phyloP scores from a whole-genome alignment of 2,329 filamentous ascomycete species.

The Fusarium redolens region DNA sequence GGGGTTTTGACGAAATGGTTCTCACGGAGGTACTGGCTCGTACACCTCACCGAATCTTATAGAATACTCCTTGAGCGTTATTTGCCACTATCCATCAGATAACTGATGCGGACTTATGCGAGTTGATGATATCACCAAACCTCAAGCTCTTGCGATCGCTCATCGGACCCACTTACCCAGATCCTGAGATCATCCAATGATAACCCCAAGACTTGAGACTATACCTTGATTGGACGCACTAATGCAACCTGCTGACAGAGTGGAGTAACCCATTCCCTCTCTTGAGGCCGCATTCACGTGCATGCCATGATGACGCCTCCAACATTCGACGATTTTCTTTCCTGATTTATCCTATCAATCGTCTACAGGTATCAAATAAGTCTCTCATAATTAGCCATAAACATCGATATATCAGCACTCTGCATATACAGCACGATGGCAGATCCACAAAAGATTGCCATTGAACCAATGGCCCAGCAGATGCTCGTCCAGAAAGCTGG shows the following conservation, averaged over 20 bases:
- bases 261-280: not conserved
- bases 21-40: fast-evolving
- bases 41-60: fast-evolving
- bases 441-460: constrained; percentile 1
- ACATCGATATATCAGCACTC: not conserved
- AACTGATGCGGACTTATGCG: not conserved
- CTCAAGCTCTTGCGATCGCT: fast-evolving
- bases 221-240: not conserved
- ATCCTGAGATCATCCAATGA: fast-evolving
- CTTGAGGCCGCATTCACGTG: not conserved
- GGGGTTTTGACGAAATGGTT: fast-evolving
- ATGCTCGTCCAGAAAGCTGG: not conserved
- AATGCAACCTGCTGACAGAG: constrained; percentile 34
- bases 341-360: not conserved
- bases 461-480: constrained; percentile 19
- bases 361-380: not conserved
- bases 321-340: not conserved
- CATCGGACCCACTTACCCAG: not conserved
- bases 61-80: fast-evolving
- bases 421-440: not conserved
- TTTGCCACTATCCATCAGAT: fast-evolving
- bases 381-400: not conserved
- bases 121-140: not conserved
- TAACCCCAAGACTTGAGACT: fast-evolving
- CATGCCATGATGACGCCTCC: not conserved